Conservation (phyloP, 2,329 filamentous ascomycete genomes). For the Aaosphaeria arxii region DNA sequence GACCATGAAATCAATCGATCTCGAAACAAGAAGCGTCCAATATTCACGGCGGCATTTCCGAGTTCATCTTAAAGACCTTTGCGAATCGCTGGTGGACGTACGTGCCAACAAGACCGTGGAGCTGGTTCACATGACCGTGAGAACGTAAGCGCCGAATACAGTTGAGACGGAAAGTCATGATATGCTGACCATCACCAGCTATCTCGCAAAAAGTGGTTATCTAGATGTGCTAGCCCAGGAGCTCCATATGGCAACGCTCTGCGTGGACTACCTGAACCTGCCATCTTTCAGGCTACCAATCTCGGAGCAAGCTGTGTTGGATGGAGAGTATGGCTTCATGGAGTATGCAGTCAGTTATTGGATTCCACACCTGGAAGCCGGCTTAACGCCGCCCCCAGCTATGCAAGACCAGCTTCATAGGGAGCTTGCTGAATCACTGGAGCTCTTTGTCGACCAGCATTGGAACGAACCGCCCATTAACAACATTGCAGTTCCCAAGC, state of each 20-base stretch:
- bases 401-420: conserved; percentile 24
- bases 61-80: conserved; percentile 22
- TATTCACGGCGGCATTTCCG: conserved; percentile 16
- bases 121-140: conserved; percentile 21
- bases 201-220: conserved; percentile 14
- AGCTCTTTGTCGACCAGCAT: conserved; percentile 26
- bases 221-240: conserved; percentile 19
- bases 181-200: conserved; percentile 8
- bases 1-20: conserved; percentile 20
- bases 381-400: conserved; percentile 6
- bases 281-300: conserved; percentile 11
- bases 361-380: conserved; percentile 13
- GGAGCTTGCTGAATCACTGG: conserved; percentile 1
- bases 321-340: conserved; percentile 1
- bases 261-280: conserved; percentile 24
- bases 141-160: conserved; percentile 9
- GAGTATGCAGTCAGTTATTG: conserved; percentile 4
- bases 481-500: neutral
- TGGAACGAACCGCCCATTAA: conserved; percentile 3
- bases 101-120: conserved; percentile 10
- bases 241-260: conserved; percentile 21
- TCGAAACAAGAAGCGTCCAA: conserved; percentile 13
- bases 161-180: neutral
- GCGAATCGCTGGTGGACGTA: conserved; percentile 15
- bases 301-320: conserved; percentile 4